Conservation (phyloP, 2,329 filamentous ascomycete genomes). For the Colletotrichum tabaci region DNA sequence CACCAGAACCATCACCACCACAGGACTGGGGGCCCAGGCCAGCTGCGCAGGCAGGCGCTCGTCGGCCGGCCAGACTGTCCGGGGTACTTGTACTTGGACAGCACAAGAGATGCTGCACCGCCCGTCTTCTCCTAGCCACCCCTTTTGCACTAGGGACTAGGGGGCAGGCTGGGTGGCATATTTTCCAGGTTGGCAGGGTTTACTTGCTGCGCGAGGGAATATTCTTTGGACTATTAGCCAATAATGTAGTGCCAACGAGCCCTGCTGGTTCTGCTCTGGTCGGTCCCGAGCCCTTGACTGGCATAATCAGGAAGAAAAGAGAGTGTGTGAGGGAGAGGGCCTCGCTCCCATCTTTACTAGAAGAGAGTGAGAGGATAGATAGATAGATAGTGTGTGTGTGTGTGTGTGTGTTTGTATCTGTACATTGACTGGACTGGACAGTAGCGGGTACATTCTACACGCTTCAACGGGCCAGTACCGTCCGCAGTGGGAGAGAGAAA, state of each 20-base stretch:
- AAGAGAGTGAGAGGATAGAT: not conserved
- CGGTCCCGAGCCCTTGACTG: constrained; percentile 18
- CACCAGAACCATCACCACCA: constrained; percentile 7
- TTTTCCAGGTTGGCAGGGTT: constrained; percentile 36
- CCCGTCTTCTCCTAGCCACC: constrained; percentile 13
- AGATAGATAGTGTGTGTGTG: not conserved
- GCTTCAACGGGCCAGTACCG: not conserved
- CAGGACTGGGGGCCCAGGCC: not conserved
- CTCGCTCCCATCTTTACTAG: not conserved
- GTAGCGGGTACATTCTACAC: constrained; percentile 1
- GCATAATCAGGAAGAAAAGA: not conserved
- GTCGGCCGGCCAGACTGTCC: constrained; percentile 24
- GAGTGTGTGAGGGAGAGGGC: constrained; percentile 11
- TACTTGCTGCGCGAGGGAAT: constrained; percentile 39
- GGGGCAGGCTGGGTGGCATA: constrained; percentile 29
- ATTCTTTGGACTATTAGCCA: constrained; percentile 47
- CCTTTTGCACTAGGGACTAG: constrained; percentile 20
- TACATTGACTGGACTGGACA: not conserved
- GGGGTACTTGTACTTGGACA: constrained; percentile 13
- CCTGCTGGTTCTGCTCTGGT: constrained; percentile 28
- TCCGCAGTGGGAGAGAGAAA: not conserved
- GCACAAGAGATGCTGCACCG: constrained; percentile 27
- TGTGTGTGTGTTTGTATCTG: not conserved
- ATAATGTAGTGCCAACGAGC: constrained; percentile 48
- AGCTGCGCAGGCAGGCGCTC: constrained; percentile 20